Percentiles rank a stretch among this genome's conserved stretches.
phyloP scores from a whole-genome alignment of 2,329 filamentous ascomycete species.

The Aspergillus carbonarius region DNA sequence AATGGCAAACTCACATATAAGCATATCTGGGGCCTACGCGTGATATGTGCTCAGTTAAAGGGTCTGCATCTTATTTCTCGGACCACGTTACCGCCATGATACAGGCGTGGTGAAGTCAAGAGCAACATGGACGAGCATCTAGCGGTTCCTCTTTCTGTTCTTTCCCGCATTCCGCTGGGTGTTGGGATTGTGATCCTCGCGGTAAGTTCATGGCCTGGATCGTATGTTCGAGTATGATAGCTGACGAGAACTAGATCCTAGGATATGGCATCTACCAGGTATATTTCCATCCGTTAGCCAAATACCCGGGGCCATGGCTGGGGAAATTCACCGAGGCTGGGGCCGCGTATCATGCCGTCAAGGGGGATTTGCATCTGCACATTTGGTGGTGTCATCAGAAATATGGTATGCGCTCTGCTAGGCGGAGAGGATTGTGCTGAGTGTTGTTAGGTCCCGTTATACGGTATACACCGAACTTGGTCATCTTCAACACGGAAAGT shows the following conservation, averaged over 20 bases:
- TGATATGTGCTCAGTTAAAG: not conserved
- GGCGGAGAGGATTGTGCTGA: not conserved
- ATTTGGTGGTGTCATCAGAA: constrained; percentile 4
- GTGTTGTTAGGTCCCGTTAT: not conserved
- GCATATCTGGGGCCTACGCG: not conserved
- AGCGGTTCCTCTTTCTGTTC: not conserved
- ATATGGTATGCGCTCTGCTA: not conserved
- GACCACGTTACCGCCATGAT: not conserved
- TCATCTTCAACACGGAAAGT: not conserved
- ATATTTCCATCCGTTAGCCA: not conserved
- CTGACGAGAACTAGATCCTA: not conserved
- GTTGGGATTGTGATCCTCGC: not conserved
- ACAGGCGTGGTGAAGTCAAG: not conserved
- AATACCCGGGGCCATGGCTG: not conserved
- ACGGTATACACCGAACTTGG: not conserved
- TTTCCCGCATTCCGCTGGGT: not conserved
- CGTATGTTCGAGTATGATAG: not conserved
- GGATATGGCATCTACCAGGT: not conserved
- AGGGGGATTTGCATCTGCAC: not conserved
- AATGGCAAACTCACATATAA: not conserved
- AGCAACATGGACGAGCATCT: not conserved
- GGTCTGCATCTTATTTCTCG: not conserved
- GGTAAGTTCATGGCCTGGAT: not conserved
- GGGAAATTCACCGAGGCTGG: constrained; percentile 1
- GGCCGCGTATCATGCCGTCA: constrained; percentile 1